Evolutionary conservation across 1,284 basidiomycete species (phyloP).

Genomic region (Ceratobasidium sp.): DNA sequence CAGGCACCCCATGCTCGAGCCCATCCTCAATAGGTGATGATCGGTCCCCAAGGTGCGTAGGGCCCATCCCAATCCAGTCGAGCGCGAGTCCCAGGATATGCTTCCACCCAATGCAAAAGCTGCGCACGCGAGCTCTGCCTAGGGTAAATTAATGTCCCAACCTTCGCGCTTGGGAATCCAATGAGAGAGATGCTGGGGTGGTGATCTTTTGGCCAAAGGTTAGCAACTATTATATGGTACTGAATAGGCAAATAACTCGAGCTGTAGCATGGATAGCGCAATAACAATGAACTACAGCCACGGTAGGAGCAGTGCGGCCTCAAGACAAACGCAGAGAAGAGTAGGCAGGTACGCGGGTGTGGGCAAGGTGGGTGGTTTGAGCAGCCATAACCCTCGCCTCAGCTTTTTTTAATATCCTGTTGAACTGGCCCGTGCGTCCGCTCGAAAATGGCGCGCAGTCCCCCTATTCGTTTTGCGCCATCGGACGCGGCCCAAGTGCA

Average conservation of each 20-base stretch:
- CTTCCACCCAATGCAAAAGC: constrained; percentile 15
- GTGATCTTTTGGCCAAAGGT: not conserved
- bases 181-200: not conserved
- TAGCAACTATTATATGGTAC: too few species aligned
- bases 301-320: too few species aligned
- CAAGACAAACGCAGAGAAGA: too few species aligned
- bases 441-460: not conserved
- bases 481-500: not conserved
- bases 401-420: not conserved
- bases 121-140: not conserved
- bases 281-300: too few species aligned
- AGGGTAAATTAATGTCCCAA: constrained; percentile 6
- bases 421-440: not conserved
- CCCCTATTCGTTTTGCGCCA: not conserved
- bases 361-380: not conserved
- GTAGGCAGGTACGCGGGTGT: too few species aligned
- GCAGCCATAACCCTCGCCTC: not conserved
- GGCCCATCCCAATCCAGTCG: constrained; percentile 12
- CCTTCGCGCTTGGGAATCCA: not conserved
- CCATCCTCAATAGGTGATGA: not conserved
- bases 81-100: constrained; percentile 7
- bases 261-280: too few species aligned
- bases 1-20: not conserved
- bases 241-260: too few species aligned
- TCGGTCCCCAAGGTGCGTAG: not conserved